Conservation (phyloP, 2,329 filamentous ascomycete genomes). For the Beauveria scarabaeidicola region DNA sequence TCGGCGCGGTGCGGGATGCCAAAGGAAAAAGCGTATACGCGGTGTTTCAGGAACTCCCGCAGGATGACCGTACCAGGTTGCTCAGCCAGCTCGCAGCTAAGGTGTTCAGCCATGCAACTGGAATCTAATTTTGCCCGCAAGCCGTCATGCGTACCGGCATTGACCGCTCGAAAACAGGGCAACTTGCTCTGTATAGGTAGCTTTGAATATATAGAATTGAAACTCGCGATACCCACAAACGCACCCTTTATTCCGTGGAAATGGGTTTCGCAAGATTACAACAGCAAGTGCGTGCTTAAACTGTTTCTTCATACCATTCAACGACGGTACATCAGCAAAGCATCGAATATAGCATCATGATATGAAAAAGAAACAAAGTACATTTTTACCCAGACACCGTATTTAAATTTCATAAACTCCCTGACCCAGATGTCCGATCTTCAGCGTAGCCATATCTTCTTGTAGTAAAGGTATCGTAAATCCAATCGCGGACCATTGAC, state of each 20-base stretch:
- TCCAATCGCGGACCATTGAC: conserved; percentile 17
- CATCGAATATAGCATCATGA: background rate
- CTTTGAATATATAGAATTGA: conserved; percentile 1
- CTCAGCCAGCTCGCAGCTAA: conserved; percentile 77
- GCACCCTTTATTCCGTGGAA: background rate
- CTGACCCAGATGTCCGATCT: conserved; percentile 10
- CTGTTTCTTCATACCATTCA: too few relatives aligned
- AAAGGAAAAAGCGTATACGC: conserved; percentile 92
- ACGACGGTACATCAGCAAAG: background rate
- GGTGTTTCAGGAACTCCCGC: conserved; percentile 83
- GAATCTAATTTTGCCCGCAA: conserved; percentile 28
- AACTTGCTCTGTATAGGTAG: background rate
- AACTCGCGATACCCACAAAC: background rate
- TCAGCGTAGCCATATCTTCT: conserved; percentile 17
- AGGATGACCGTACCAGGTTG: conserved; percentile 70
- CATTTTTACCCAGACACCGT: conserved; percentile 11
- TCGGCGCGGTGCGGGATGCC: conserved; percentile 84
- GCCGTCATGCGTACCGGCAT: background rate
- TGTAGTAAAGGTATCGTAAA: conserved; percentile 18
- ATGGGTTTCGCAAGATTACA: too few relatives aligned
- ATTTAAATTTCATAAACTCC: conserved; percentile 14
- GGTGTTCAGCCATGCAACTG: conserved; percentile 74
- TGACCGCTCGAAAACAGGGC: background rate
- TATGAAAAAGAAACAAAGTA: conserved; percentile 9
- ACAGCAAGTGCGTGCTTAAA: too few relatives aligned